Evolutionary conservation across 352 stramenopile species (phyloP).

Genomic region (Phytophthora cactorum): DNA sequence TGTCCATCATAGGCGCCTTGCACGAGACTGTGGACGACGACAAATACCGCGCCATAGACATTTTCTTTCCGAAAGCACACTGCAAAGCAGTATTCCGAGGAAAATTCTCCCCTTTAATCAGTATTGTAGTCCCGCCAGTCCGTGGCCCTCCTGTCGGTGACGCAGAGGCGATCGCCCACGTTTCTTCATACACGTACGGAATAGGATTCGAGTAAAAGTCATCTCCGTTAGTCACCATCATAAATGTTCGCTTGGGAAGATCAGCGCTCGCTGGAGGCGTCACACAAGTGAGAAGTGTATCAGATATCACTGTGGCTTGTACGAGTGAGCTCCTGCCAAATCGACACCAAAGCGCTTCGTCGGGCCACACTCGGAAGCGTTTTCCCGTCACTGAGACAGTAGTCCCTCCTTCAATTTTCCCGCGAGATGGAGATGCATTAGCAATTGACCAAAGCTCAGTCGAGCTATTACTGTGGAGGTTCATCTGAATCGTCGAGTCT

Average conservation of each 20-base stretch:
- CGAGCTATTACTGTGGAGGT: constrained; percentile 40
- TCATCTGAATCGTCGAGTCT: constrained; percentile 52
- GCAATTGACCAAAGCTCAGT: constrained; percentile 31
- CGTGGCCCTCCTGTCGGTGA: constrained; percentile 37
- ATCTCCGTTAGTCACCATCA: constrained; percentile 62
- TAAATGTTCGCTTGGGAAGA: constrained; percentile 38
- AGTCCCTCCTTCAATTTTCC: constrained; percentile 49
- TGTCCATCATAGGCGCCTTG: constrained; percentile 13
- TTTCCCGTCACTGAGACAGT: constrained; percentile 44
- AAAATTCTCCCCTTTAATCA: constrained; percentile 43
- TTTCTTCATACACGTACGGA: constrained; percentile 51
- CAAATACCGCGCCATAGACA: constrained; percentile 26
- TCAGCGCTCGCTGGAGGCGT: constrained; percentile 35
- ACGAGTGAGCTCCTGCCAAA: constrained; percentile 57
- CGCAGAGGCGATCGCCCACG: constrained; percentile 39
- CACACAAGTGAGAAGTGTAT: constrained; percentile 48
- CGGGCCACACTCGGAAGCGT: constrained; percentile 42
- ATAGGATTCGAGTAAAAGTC: constrained; percentile 71
- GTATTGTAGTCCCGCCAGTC: constrained; percentile 42
- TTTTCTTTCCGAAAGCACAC: constrained; percentile 46
- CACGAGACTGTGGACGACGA: constrained; percentile 39
- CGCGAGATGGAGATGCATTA: constrained; percentile 38
- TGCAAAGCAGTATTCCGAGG: constrained; percentile 29
- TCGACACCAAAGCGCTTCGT: constrained; percentile 49
- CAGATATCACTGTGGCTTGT: constrained; percentile 38